Conservation (phyloP, 108 stramenopile genomes). For the Parmales sp. region DNA sequence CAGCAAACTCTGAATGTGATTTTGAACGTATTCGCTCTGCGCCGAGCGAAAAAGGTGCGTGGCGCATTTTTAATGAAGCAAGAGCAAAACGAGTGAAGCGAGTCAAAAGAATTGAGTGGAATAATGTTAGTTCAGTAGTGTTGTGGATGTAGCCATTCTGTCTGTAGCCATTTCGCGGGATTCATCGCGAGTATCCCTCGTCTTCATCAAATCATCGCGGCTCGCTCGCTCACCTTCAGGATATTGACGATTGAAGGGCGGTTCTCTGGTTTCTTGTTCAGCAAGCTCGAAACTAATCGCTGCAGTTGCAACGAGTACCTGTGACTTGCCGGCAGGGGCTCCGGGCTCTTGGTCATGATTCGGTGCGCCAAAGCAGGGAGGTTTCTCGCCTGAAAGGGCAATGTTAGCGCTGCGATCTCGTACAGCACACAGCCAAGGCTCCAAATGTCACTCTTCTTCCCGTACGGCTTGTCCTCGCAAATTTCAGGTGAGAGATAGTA, state of each 20-base stretch:
- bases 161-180: too few species aligned
- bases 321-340: background rate
- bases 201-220: too few species aligned
- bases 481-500: slow-evolving; percentile 38
- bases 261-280: background rate
- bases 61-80: too few species aligned
- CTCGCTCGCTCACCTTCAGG: too few species aligned
- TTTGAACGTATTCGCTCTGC: background rate
- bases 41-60: too few species aligned
- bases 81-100: too few species aligned
- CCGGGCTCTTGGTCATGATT: slow-evolving; percentile 1
- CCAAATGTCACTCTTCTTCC: slow-evolving; percentile 31
- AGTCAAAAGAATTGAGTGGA: too few species aligned
- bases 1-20: background rate
- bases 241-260: background rate
- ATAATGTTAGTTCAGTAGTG: too few species aligned
- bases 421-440: slow-evolving; percentile 31
- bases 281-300: background rate
- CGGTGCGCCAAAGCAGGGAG: background rate
- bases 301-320: background rate
- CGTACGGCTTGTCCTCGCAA: slow-evolving; percentile 33
- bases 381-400: slow-evolving; percentile 20
- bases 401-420: slow-evolving; percentile 25
- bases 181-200: too few species aligned
- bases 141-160: too few species aligned